phyloP scores from a whole-genome alignment of 495 filamentous ascomycete species.

The Aspergillus nidulans region DNA sequence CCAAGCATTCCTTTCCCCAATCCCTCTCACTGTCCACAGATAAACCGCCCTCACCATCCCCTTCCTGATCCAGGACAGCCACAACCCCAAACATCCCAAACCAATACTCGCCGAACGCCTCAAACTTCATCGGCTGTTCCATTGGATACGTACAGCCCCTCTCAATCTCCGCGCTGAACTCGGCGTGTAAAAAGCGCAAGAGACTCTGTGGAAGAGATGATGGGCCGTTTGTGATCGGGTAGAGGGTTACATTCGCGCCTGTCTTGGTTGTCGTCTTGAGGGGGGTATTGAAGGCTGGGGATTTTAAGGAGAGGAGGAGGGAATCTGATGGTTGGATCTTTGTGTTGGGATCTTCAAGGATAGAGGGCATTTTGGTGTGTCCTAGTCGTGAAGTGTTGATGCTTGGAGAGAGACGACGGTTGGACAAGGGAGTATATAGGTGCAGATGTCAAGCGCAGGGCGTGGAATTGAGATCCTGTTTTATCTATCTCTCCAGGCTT shows the following conservation, averaged over 20 bases:
- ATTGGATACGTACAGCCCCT: slow-evolving; percentile 93
- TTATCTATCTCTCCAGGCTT: background rate
- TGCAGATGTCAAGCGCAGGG: slow-evolving; percentile 1
- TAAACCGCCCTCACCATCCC: slow-evolving; percentile 35
- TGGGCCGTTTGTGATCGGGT: slow-evolving; percentile 65
- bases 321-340: slow-evolving; percentile 51
- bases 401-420: background rate
- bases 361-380: slow-evolving; percentile 37
- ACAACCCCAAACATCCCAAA: slow-evolving; percentile 67
- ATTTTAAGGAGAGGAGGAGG: slow-evolving; percentile 43
- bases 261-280: slow-evolving; percentile 77
- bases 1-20: slow-evolving; percentile 81
- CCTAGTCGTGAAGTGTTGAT: background rate
- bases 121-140: slow-evolving; percentile 64
- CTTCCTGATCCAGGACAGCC: slow-evolving; percentile 58
- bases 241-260: slow-evolving; percentile 75
- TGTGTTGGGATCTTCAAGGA: slow-evolving; percentile 75
- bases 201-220: slow-evolving; percentile 47
- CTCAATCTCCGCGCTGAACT: slow-evolving; percentile 86
- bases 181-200: slow-evolving; percentile 67
- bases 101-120: slow-evolving; percentile 83
- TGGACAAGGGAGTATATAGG: background rate
- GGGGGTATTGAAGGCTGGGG: slow-evolving; percentile 57
- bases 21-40: slow-evolving; percentile 59
- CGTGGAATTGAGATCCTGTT: background rate